Evolutionary conservation across 257 asterid genomes (phyloP).

Genomic region (Solanum sejunctum): DNA sequence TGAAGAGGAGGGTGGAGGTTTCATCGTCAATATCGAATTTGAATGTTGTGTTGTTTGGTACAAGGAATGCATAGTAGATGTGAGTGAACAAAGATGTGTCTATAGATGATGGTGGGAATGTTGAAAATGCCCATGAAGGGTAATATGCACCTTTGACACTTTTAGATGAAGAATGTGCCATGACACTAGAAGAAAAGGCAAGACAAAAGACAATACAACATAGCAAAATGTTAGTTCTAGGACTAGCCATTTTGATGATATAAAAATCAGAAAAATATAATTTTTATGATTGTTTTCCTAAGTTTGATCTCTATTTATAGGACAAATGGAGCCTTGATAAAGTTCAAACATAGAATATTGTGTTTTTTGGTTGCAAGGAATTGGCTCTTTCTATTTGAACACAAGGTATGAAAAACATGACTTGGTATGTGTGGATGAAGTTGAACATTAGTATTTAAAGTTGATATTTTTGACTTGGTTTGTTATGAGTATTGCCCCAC

Average conservation of each 20-base stretch:
- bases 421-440: background rate
- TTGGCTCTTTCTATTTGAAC: background rate
- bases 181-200: background rate
- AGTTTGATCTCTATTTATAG: background rate
- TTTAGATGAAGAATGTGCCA: conserved; percentile 7
- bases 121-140: conserved; percentile 38
- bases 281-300: background rate
- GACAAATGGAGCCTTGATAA: background rate
- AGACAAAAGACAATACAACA: background rate
- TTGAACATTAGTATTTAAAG: background rate
- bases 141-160: conserved; percentile 55
- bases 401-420: background rate
- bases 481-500: background rate
- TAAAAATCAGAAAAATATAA: background rate
- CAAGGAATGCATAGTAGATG: conserved; percentile 53
- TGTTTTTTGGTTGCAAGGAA: background rate
- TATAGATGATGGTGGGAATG: conserved; percentile 36
- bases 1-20: conserved; percentile 20
- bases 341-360: background rate
- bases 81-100: conserved; percentile 46
- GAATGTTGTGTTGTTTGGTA: conserved; percentile 38
- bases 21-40: conserved; percentile 23
- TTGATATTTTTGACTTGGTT: background rate
- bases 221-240: background rate
- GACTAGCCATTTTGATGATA: background rate